Base-by-base conservation (phyloP, 2,329 filamentous ascomycete genomes). In the Botryotinia calthae region DNA sequence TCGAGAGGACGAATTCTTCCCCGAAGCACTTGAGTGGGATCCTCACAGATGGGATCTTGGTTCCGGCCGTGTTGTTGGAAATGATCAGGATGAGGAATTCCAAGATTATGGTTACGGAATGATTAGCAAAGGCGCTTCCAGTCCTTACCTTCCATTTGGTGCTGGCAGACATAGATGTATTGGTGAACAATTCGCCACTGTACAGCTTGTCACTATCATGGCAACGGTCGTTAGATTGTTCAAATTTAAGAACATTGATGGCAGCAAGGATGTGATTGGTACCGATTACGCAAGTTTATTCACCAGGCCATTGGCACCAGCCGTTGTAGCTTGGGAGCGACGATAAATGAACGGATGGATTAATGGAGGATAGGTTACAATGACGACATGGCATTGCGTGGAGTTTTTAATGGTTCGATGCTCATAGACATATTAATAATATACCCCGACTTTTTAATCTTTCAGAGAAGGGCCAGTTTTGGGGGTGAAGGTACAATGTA, bases 51-150 rank as follows among this genome's bases (percentile, higher is more conserved):
- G 95, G 95, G 90, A 94, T 78, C 86, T 88, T 75, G 89, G 87
- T 73, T 88, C 88, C 59, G 84, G 85, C 71, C 86, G 87, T 75
- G 87, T 84, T 40, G 87, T 86, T 69, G 86, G 77, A 73, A 84
- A 84, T 66, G 83, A 84, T n/a, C 85, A 87, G 54, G 87, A 87
- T 48, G 88, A 91, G 79, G 92, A 91, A 84, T 94, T 93, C 84
- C 88, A 95, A 74, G 95, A 98, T 82, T 98, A 98, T 81, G 95
- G 95, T 48, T 98, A 97, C 82, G 95, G 95, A 75, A 86, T 97
- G 68, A 92, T 98, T 77, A 95, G 90, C 86, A 97, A 98, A 86
- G 95, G 95, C 72, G 91, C 93, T 22, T 89, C 89, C 74, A 97
- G 93, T 70, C 95, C 95, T 0, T 98, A 98, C 82, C 88, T 98